Evolutionary conservation across 2,329 filamentous ascomycete genomes (phyloP), one percentile per base, ranked within the genome.

Genomic region (Claviceps purpurea): DNA sequence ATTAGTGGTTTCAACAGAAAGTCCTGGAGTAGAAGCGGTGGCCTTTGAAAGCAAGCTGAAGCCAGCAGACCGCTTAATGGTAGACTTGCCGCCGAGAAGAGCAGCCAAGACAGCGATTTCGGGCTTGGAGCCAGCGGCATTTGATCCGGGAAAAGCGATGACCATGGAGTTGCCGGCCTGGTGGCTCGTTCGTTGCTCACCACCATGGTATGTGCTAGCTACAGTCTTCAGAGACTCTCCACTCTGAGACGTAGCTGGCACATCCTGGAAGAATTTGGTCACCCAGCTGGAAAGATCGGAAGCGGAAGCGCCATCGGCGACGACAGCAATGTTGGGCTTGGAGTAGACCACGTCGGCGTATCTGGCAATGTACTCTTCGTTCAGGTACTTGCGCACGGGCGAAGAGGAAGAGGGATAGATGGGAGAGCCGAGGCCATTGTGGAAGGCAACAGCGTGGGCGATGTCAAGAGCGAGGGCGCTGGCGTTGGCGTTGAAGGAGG

Each of bases 41-140:
- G 84, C 85, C 76, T 95, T 90, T 65, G 86, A 79, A 55, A 98
- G 81, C 56, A 96, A 78, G 54, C 87, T 91, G 78, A 95, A 97
- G 62, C 93, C 93, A 57, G 88, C 74, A 50, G 88, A 84, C 91
- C 91, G 98, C 77, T 97, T 98, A 76, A 97, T 89, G 70, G 75
- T 85, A 51, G 89, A 86, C 70, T 94, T 74, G 56, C 91, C 93
- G 65, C 93, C 93, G 50, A 98, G 85, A 20, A 98, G 83, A 57
- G 89, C 82, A 53, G 87, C 82, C 52, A 98, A 83, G 57, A 98
- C 89, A 57, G 85, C 80, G 57, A 89, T 80, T 72, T 96, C 90
- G 52, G 93, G 87, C 77, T 95, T 95, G 77, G 87, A 89, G 62
- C 81, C 82, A 57, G 77, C 76, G 61, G 84, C 82, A 71, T 88